Conservation (phyloP, 2,329 filamentous ascomycete species). For the Ophiostoma triangulosporum region DNA sequence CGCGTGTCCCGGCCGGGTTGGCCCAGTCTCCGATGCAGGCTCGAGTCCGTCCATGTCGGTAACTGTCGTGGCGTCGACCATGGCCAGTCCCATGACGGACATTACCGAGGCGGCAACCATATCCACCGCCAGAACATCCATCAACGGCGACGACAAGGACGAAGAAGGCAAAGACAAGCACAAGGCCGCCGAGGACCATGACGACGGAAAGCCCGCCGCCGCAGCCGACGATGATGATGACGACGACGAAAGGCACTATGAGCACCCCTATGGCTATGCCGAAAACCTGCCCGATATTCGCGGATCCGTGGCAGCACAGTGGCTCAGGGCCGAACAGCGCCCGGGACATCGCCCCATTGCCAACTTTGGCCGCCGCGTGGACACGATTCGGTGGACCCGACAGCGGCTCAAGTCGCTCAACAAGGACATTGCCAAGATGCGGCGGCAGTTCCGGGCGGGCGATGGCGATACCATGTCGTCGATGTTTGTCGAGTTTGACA, state of each 20-base stretch:
- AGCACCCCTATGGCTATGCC: conserved; percentile 21
- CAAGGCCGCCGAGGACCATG: neutral
- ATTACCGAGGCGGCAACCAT: neutral
- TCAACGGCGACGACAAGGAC: neutral
- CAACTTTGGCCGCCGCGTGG: conserved; percentile 59
- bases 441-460: conserved; percentile 47
- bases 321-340: conserved; percentile 52
- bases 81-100: conserved; percentile 3
- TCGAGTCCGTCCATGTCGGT: conserved; percentile 1
- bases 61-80: neutral
- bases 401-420: conserved; percentile 40
- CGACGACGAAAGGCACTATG: conserved; percentile 34
- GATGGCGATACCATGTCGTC: conserved; percentile 52
- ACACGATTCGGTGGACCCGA: conserved; percentile 77
- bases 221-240: conserved; percentile 27
- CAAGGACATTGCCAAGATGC: conserved; percentile 26
- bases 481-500: conserved; percentile 86
- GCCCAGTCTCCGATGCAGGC: conserved; percentile 1
- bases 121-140: neutral
- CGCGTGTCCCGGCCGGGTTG: neutral
- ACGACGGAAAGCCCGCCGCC: neutral
- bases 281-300: conserved; percentile 20
- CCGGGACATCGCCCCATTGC: conserved; percentile 56
- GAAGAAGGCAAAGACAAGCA: neutral
- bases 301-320: conserved; percentile 50